These are phyloP conservation scores for Colletotrichum acutatum DNA, from an alignment of 2,329 filamentous ascomycete species.

Conservation along the genomic window DNA sequence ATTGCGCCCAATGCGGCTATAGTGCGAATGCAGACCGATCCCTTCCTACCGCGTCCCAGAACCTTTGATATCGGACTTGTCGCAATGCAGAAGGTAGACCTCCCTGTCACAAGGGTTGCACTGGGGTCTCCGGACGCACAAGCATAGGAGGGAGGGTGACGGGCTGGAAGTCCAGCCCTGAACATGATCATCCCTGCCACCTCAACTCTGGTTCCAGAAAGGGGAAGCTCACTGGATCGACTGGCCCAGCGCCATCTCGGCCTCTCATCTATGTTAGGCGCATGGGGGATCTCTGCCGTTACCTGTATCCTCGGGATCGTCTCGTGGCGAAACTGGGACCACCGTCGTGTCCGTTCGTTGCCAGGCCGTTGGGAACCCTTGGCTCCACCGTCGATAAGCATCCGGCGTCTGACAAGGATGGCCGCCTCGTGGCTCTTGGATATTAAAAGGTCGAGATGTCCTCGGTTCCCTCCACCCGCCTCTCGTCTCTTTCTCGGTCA, in stretches of 20 bases:
- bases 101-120: slow-evolving; percentile 12
- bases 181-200: slow-evolving; percentile 23
- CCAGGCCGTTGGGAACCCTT: slow-evolving; percentile 21
- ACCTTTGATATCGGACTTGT: slow-evolving; percentile 35
- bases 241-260: neutral
- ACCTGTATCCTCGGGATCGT: slow-evolving; percentile 9
- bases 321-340: slow-evolving; percentile 28
- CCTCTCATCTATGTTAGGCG: neutral
- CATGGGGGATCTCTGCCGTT: slow-evolving; percentile 6
- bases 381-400: slow-evolving; percentile 28
- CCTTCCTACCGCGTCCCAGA: slow-evolving; percentile 1
- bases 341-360: slow-evolving; percentile 3
- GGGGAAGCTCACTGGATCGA: neutral
- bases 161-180: slow-evolving; percentile 24
- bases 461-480: neutral
- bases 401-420: neutral
- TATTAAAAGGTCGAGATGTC: slow-evolving; percentile 25
- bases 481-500: slow-evolving; percentile 26
- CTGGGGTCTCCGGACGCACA: slow-evolving; percentile 14
- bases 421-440: neutral
- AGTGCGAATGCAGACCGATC: slow-evolving; percentile 2
- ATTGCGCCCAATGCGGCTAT: slow-evolving; percentile 4
- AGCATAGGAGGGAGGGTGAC: neutral
- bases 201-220: slow-evolving; percentile 1
- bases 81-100: slow-evolving; percentile 32